Conservation (phyloP, 23 red algal species). For the Gracilaria gracilis region DNA sequence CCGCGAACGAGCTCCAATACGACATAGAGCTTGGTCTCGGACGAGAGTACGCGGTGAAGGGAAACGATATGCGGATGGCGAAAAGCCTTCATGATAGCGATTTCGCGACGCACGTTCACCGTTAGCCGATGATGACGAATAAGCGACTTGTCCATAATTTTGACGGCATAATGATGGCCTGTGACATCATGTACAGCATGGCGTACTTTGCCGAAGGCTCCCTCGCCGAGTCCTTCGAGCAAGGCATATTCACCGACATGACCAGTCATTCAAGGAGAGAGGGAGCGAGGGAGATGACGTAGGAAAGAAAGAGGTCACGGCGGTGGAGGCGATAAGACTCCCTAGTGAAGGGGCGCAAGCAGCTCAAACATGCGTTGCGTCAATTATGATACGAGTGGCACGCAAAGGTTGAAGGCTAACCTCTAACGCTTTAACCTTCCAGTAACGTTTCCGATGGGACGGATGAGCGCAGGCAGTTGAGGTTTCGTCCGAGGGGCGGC, state of each 20-base stretch:
- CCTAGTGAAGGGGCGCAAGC: not conserved
- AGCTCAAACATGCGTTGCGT: not conserved
- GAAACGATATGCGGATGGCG: conserved; percentile 83
- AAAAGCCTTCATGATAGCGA: conserved; percentile 85
- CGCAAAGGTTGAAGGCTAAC: no score
- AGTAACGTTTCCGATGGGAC: not conserved
- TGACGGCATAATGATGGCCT: conserved; percentile 81
- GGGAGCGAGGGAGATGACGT: not conserved
- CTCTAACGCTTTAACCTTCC: not conserved
- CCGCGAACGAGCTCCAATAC: conserved; percentile 87
- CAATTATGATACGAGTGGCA: not conserved
- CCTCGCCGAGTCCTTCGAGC: conserved; percentile 69
- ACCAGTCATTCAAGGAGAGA: not conserved
- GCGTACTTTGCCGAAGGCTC: conserved; percentile 83
- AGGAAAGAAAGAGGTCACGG: not conserved
- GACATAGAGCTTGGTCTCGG: conserved; percentile 75
- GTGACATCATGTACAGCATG: conserved; percentile 79
- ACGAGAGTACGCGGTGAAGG: conserved; percentile 78
- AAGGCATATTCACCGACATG: conserved; percentile 78
- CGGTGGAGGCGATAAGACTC: no score
- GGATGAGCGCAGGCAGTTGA: not conserved
- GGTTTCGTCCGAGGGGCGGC: not conserved
- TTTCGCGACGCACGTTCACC: conserved; percentile 82
- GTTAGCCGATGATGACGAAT: conserved; percentile 54
- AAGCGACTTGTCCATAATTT: conserved; percentile 86